phyloP scores from a whole-genome alignment of 2,329 filamentous ascomycete genomes.

The Chrysosporium queenslandicum region DNA sequence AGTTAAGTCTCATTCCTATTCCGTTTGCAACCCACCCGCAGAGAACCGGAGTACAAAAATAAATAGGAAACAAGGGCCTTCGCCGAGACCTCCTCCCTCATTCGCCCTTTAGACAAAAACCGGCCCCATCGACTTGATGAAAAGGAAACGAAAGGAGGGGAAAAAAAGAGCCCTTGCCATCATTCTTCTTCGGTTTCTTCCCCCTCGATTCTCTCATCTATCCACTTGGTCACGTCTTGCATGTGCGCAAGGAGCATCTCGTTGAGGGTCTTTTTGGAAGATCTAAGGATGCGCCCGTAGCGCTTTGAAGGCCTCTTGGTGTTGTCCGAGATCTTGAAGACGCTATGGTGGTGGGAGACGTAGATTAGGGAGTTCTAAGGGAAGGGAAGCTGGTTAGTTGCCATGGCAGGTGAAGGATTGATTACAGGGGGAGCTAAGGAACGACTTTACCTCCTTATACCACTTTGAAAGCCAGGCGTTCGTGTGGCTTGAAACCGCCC shows the following conservation, averaged over 20 bases:
- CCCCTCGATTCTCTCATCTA: conserved; percentile 33
- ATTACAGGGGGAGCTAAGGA: not conserved
- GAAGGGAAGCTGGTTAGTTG: no score
- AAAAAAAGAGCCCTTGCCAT: not conserved
- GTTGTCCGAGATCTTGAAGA: conserved; percentile 59
- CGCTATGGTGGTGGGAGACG: conserved; percentile 62
- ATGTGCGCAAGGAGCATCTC: conserved; percentile 49
- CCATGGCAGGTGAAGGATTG: no score
- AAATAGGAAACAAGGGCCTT: no score
- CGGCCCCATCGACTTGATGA: not conserved
- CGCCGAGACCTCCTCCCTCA: not conserved
- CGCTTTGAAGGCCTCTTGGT: conserved; percentile 47
- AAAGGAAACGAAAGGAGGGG: not conserved
- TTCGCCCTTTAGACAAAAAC: not conserved
- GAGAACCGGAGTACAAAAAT: not conserved
- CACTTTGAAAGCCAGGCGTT: conserved; percentile 58
- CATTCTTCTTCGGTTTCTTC: conserved; percentile 6
- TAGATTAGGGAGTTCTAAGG: conserved; percentile 62
- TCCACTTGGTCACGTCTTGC: conserved; percentile 40
- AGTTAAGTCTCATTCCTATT: not conserved
- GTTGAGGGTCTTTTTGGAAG: conserved; percentile 38
- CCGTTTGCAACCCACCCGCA: not conserved
- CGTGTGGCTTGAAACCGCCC: conserved; percentile 70
- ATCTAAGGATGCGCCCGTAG: conserved; percentile 46
- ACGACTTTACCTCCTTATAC: conserved; percentile 57